Conservation (phyloP, 2,329 filamentous ascomycete genomes). For the Hyphodiscus sp. region DNA sequence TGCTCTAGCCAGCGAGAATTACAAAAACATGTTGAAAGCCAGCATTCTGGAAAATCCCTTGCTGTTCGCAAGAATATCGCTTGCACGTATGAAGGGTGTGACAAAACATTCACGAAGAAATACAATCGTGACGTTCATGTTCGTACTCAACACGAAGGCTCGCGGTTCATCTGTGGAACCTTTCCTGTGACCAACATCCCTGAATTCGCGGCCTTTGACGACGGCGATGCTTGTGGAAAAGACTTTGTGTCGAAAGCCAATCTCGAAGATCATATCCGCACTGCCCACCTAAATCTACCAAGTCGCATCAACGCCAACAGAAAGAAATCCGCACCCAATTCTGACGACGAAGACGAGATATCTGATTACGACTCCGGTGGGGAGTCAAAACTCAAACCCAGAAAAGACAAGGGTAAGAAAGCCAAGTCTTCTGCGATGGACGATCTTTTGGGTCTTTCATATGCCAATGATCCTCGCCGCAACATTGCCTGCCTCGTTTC, state of each 20-base stretch:
- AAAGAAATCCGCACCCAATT: conserved; percentile 28
- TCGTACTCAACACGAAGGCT: conserved; percentile 67
- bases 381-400: conserved; percentile 5
- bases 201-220: conserved; percentile 58
- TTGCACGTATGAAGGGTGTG: conserved; percentile 64
- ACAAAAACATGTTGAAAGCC: conserved; percentile 69
- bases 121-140: conserved; percentile 81
- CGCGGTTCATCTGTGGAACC: conserved; percentile 72
- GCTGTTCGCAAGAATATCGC: conserved; percentile 58
- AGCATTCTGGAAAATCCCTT: conserved; percentile 59
- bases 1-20: conserved; percentile 63
- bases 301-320: conserved; percentile 33
- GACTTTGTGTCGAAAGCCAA: conserved; percentile 71
- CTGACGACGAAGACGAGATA: conserved; percentile 12
- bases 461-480: conserved; percentile 38
- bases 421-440: conserved; percentile 30
- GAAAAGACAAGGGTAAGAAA: conserved; percentile 9
- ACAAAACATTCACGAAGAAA: conserved; percentile 70
- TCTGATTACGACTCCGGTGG: neutral
- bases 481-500: conserved; percentile 45
- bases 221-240: conserved; percentile 63
- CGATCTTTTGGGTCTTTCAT: conserved; percentile 49
- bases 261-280: conserved; percentile 79
- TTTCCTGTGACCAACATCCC: conserved; percentile 52
- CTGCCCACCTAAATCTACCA: conserved; percentile 64